Base-by-base conservation (phyloP, 2,329 filamentous ascomycete species). In the Neonectria hederae region DNA sequence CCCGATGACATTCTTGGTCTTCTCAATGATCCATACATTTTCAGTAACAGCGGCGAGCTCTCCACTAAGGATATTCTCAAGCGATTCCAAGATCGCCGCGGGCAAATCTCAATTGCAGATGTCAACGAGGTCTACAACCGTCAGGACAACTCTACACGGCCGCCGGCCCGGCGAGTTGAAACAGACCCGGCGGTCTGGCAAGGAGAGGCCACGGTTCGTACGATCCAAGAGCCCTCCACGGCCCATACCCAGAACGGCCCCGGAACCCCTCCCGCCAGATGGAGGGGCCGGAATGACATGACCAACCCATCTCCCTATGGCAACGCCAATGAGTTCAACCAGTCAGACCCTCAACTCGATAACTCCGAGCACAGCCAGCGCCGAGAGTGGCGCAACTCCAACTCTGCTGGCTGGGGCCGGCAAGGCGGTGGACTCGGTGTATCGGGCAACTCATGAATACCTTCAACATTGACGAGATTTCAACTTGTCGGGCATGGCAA, bases 11-110 rank as follows among this genome's bases (percentile, higher is more conserved):
- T 99, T 26, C 89, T 94, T 74, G 90, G 92, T 57, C 90, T 97
- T 56, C 84, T 98, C 26, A 92, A 90, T 75, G 95, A 99, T 77
- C 90, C 90, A 5, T 87, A 87, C 22, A 87, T 97, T 55, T 95
- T 97, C 79, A 93, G 90, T 76, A 91, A 89, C 74, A 90, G 87
- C 68, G 90, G 91, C 49, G 95, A 99, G 65, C 90, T 97, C 66
- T 97, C 95, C 1, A 97, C 94, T 6, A 99, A 99, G 79, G 96
- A 99, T 75, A 98, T 99, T 59, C 85, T 99, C 55, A 97, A 95
- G 77, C 89, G 93, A 61, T 97, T 97, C 79, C 94, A 94, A 54
- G 93, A 97, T 75, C 90, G 96, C 66, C 80, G 81, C 59, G 83
- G 84, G 7, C 81, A 84, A 46, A 81, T 89, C 81, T 80, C 92